Conservation (phyloP, 2,329 filamentous ascomycete genomes). For the Neoarthrinium moseri region DNA sequence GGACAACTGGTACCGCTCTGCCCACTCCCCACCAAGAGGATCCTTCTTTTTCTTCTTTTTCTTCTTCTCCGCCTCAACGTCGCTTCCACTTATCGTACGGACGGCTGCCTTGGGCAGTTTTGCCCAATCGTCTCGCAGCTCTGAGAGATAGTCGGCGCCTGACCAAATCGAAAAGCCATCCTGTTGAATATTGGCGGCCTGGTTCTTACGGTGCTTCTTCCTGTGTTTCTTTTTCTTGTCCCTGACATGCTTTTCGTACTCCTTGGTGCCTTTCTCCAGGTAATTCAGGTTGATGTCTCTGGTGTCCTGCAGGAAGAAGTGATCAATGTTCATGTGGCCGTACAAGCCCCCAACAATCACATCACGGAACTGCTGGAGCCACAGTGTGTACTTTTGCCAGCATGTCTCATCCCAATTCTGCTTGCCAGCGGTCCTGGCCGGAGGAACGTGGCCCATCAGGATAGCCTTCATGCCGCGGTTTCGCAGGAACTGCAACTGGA, state of each 20-base stretch:
- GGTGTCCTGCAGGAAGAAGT: slow-evolving; percentile 90
- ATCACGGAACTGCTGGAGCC: slow-evolving; percentile 87
- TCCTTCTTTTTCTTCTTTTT: slow-evolving; percentile 56
- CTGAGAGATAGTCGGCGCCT: slow-evolving; percentile 77
- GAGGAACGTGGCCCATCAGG: slow-evolving; percentile 89
- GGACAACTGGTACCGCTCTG: slow-evolving; percentile 80
- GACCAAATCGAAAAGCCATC: slow-evolving; percentile 55
- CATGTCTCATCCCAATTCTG: slow-evolving; percentile 93
- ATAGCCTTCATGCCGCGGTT: slow-evolving; percentile 90
- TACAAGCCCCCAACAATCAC: slow-evolving; percentile 78
- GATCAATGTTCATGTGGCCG: slow-evolving; percentile 98
- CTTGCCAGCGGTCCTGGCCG: slow-evolving; percentile 82
- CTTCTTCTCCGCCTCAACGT: slow-evolving; percentile 31
- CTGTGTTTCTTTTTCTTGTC: slow-evolving; percentile 25
- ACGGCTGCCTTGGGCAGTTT: slow-evolving; percentile 60
- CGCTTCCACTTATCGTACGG: slow-evolving; percentile 18
- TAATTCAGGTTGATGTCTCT: slow-evolving; percentile 66
- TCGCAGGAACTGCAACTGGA: slow-evolving; percentile 83
- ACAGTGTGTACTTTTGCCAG: slow-evolving; percentile 96
- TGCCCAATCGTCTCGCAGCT: slow-evolving; percentile 76
- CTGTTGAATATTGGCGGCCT: background rate
- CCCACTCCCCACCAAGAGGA: slow-evolving; percentile 76
- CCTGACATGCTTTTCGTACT: slow-evolving; percentile 13
- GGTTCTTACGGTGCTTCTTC: slow-evolving; percentile 24
- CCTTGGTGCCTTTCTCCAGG: slow-evolving; percentile 27